These are phyloP conservation scores for Xylaria sp. DNA, from an alignment of 2,329 filamentous ascomycete species.

Conservation along the genomic window DNA sequence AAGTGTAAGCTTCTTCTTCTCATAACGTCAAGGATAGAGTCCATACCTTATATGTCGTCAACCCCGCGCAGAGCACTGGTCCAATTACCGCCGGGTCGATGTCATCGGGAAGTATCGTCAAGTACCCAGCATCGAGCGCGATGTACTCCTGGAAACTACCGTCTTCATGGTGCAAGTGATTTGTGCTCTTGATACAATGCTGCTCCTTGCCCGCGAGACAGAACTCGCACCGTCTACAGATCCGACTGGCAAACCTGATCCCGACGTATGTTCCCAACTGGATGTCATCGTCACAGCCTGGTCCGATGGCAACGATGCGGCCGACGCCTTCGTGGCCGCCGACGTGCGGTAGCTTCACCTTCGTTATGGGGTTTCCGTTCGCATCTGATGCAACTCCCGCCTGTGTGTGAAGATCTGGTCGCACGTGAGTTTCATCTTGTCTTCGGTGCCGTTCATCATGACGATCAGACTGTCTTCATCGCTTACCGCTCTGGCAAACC, in stretches of 20 bases:
- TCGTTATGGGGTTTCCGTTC: slow-evolving; percentile 55
- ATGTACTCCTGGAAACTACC: slow-evolving; percentile 59
- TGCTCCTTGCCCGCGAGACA: slow-evolving; percentile 56
- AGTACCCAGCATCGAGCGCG: slow-evolving; percentile 56
- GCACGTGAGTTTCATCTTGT: background rate
- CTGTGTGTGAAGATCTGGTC: slow-evolving; percentile 55
- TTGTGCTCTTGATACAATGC: slow-evolving; percentile 52
- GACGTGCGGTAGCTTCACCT: slow-evolving; percentile 58
- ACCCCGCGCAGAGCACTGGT: slow-evolving; percentile 57
- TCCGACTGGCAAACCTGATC: slow-evolving; percentile 55
- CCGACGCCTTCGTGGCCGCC: slow-evolving; percentile 59
- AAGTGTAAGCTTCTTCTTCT: slow-evolving; percentile 5
- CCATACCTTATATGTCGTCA: slow-evolving; percentile 56
- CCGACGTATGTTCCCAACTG: slow-evolving; percentile 55
- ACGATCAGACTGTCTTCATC: background rate
- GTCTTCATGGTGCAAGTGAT: slow-evolving; percentile 59
- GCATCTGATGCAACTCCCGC: slow-evolving; percentile 49
- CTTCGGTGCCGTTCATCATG: background rate
- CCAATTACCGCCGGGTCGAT: slow-evolving; percentile 55
- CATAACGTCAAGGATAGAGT: background rate
- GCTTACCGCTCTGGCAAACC: slow-evolving; percentile 57
- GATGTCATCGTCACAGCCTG: slow-evolving; percentile 50
- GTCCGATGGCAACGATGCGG: slow-evolving; percentile 54
- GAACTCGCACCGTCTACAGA: slow-evolving; percentile 57
- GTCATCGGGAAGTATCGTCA: slow-evolving; percentile 57